These are phyloP conservation scores for Agaricus blazei DNA, from an alignment of 768 basidiomycete genomes.

Conservation along the genomic window DNA sequence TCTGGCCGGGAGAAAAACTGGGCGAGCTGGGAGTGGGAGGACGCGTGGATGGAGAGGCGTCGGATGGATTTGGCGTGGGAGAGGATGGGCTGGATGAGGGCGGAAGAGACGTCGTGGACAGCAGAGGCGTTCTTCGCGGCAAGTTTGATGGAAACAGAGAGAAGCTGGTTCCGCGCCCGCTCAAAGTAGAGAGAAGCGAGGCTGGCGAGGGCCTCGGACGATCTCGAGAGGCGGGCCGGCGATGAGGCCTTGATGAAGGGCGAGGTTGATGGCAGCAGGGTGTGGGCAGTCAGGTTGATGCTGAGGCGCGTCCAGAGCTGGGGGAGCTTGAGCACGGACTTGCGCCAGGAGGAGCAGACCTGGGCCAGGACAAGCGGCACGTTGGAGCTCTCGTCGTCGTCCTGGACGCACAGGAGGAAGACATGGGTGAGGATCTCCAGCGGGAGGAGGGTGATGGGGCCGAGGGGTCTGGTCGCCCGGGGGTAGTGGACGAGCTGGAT, in stretches of 20 bases:
- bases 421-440: slow-evolving; percentile 1
- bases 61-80: slow-evolving; percentile 1
- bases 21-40: not conserved
- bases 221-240: not conserved
- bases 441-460: slow-evolving; percentile 5
- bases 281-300: not conserved
- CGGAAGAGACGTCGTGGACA: not conserved
- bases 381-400: not conserved
- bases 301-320: slow-evolving; percentile 6
- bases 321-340: not conserved
- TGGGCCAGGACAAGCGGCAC: slow-evolving; percentile 1
- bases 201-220: not conserved
- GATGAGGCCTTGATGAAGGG: slow-evolving; percentile 1
- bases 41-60: slow-evolving; percentile 3
- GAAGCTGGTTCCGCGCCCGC: slow-evolving; percentile 3
- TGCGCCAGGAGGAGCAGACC: slow-evolving; percentile 10
- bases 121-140: not conserved
- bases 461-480: not conserved
- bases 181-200: slow-evolving; percentile 8
- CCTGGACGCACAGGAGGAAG: not conserved
- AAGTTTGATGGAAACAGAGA: slow-evolving; percentile 8
- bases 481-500: slow-evolving; percentile 3
- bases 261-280: not conserved
- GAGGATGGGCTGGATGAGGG: not conserved
- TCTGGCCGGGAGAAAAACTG: not conserved